Base-by-base conservation (phyloP, 2,329 filamentous ascomycete species). In the Cordyceps cateniannulata region DNA sequence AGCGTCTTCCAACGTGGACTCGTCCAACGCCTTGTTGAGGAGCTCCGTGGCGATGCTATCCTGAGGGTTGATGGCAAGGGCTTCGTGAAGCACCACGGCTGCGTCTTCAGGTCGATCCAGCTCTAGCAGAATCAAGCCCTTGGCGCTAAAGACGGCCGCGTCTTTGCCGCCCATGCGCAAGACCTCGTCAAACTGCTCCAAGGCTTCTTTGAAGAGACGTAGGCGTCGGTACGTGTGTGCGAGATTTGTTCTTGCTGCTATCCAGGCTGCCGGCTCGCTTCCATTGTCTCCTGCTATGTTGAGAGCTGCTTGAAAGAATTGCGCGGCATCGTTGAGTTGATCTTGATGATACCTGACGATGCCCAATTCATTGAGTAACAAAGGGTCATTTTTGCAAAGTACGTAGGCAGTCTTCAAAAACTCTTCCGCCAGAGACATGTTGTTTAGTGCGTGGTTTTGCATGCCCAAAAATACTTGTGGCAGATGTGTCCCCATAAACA, bases 391-490 rank as follows among this genome's bases (percentile, higher is more conserved):
- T 67, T 87, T 85, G 77, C 91, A 96, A 14, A 96, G 80, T 0
- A 84, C 81, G 72, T 95, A 96, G 0, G 95, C 93, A 3, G 91
- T 92, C 68, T 91, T 92, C 49, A 98, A 83, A 72, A 98, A 99
- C 72, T 99, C 95, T 65, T 96, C 90, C 0, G 96, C 95, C 18
- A 98, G 82, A 0, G 87, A 87, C 84, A 98, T 90, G 69, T 99
- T 98, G 74, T 96, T 96, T 63, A 99, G 82, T 20, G 93, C 91
- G 52, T 98, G 87, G 74, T 99, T 96, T 73, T 99, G 96, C 95
- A 99, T 99, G 7, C 96, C 95, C 27, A 99, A 78, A 72, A 98
- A 99, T 3, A 99, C 85, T 69, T 96, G 93, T 0, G 95, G 95
- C 1, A 99, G 81, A 72, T 99, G 96, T 0, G 93, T 98, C 44